Evolutionary conservation across 2,329 filamentous ascomycete genomes (phyloP), one percentile per base, ranked within the genome.

Genomic region (Fusarium papillatum): DNA sequence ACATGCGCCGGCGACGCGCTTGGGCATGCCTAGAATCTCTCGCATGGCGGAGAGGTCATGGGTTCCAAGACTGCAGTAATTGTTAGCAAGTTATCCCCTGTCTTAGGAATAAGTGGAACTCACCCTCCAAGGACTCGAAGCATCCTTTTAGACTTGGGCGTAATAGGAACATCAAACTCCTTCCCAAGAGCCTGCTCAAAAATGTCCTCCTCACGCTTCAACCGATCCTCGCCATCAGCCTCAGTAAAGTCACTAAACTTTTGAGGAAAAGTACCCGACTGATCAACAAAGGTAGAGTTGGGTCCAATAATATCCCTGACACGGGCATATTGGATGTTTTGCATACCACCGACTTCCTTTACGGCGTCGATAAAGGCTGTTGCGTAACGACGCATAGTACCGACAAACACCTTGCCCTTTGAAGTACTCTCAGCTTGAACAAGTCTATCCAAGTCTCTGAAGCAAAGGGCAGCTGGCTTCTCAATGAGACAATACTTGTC

Each of bases 311-410:
- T 75, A n/a, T 73, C 68, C 90, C 83, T 1, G 88, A 74, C 85
- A 3, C 90, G 83, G 1, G 88, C 91, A 75, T 93, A 92, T 50
- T 86, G 80, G n/a, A 93, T 88, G 64, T 86, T 84, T 0, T 85
- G 85, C 19, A 92, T 84, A 0, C 80, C 82, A 0, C 83, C 86
- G 5, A 93, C 83, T 75, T 93, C 91, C 71, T 87, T 84, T 29
- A 92, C 86, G 0, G 89, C 86, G 22, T 88, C 84, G 3, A 84
- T 81, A 77, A 92, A 92, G 2, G 87, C 85, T 0, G 88, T 81
- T 0, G 91, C 90, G 78, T 92, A 92, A 41, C 91, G 85, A 13
- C 91, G 84, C 86, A 91, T 91, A 71, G 90, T 91, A 2, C 90
- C 90, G 1, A 93, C 89, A 76, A 93, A 90, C 4, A 92, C 85